These are phyloP conservation scores for Aplosporella prunicola DNA, from an alignment of 2,329 filamentous ascomycete species.

Conservation along the genomic window DNA sequence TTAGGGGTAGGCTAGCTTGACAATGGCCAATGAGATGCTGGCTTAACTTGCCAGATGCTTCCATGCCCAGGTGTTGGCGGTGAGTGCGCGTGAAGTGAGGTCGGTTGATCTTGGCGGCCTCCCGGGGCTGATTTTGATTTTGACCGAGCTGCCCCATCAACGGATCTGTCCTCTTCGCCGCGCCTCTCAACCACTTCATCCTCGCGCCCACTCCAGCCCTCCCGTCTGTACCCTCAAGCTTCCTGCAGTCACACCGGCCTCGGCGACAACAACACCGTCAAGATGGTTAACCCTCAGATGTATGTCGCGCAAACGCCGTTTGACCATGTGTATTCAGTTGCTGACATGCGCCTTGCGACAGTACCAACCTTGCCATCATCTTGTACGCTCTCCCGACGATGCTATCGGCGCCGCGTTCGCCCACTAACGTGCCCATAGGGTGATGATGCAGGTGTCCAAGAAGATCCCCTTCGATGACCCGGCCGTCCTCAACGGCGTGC, in stretches of 20 bases:
- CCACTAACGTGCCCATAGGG: slow-evolving; percentile 5
- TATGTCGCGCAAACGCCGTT: slow-evolving; percentile 9
- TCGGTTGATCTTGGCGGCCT: too few relatives aligned
- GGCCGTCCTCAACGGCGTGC: slow-evolving; percentile 55
- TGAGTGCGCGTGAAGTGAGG: too few relatives aligned
- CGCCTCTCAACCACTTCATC: not conserved
- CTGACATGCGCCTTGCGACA: slow-evolving; percentile 31
- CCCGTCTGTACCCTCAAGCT: not conserved
- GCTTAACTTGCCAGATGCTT: too few relatives aligned
- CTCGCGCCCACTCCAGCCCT: not conserved
- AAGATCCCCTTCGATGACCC: slow-evolving; percentile 89
- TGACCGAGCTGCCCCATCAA: not conserved
- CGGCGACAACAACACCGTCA: slow-evolving; percentile 1
- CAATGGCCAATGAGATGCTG: too few relatives aligned
- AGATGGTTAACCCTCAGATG: slow-evolving; percentile 17
- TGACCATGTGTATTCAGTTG: slow-evolving; percentile 9
- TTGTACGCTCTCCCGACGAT: slow-evolving; percentile 34
- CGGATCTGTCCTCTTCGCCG: not conserved
- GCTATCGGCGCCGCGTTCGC: not conserved
- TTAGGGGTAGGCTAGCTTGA: too few relatives aligned
- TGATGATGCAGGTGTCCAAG: slow-evolving; percentile 98
- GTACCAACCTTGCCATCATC: slow-evolving; percentile 89
- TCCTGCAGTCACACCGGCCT: not conserved
- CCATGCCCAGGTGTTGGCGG: too few relatives aligned
- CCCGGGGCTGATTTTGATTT: too few relatives aligned